These are phyloP conservation scores for Metschnikowia kofuensis DNA, from an alignment of 805 yeast genomes.

Conservation along the genomic window DNA sequence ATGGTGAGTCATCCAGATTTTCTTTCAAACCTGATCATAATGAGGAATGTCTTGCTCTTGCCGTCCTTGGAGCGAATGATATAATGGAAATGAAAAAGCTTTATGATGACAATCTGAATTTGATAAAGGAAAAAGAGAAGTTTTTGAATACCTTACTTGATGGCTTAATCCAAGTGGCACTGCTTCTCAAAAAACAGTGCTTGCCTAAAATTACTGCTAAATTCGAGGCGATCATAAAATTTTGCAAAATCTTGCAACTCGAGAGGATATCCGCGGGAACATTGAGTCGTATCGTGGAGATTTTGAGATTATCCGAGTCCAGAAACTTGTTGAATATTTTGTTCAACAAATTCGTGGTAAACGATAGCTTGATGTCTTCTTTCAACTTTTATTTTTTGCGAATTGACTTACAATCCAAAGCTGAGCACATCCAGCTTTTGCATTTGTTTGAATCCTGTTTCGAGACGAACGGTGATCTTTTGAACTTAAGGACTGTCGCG, in stretches of 20 bases:
- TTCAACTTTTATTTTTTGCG: conserved; percentile 34
- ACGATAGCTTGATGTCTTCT: conserved; percentile 15
- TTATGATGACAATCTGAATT: conserved; percentile 8
- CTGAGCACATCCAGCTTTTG: conserved; percentile 23
- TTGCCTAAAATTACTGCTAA: conserved; percentile 8
- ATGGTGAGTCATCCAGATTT: neutral
- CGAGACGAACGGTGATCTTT: conserved; percentile 21
- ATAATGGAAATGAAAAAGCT: conserved; percentile 17
- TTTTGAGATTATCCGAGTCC: conserved; percentile 24
- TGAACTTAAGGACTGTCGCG: conserved; percentile 19
- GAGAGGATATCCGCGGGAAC: conserved; percentile 22
- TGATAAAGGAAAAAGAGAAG: conserved; percentile 11
- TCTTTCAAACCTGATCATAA: neutral
- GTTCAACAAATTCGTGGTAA: conserved; percentile 24
- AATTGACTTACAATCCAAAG: conserved; percentile 16
- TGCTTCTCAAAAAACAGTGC: conserved; percentile 1
- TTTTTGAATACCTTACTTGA: conserved; percentile 12
- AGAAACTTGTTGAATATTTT: conserved; percentile 25
- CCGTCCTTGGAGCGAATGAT: conserved; percentile 11
- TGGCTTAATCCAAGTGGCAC: conserved; percentile 18
- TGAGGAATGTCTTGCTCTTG: conserved; percentile 7
- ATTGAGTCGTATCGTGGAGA: conserved; percentile 23
- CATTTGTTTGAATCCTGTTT: conserved; percentile 24
- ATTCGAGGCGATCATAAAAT: conserved; percentile 24
- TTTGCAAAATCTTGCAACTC: conserved; percentile 22